Conservation (phyloP, 2,329 filamentous ascomycete genomes). For the Colletotrichum kahawae region DNA sequence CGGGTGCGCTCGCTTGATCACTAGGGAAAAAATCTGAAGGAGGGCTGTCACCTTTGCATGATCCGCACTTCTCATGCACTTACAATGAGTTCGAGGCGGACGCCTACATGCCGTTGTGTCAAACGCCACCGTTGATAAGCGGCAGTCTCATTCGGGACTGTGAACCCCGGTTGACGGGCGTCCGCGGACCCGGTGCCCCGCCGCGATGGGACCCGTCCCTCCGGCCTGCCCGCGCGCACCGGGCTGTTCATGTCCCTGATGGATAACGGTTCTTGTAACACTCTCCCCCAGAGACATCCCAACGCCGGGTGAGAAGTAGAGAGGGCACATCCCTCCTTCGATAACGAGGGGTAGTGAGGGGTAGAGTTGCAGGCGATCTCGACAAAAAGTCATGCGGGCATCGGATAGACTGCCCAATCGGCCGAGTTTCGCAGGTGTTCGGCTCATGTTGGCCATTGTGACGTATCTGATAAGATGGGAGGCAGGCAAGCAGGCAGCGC, state of each 20-base stretch:
- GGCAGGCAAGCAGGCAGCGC: neutral
- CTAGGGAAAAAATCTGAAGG: neutral
- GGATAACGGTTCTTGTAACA: neutral
- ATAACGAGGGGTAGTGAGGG: neutral
- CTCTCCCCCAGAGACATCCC: neutral
- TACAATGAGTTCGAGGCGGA: neutral
- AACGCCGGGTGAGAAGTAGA: too few relatives aligned
- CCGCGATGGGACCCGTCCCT: neutral
- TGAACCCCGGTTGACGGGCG: neutral
- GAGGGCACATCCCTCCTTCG: neutral
- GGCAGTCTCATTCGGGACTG: neutral
- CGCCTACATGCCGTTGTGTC: neutral
- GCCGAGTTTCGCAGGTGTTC: neutral
- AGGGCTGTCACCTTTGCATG: neutral
- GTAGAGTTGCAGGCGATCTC: neutral
- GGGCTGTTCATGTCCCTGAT: neutral
- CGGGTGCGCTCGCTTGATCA: neutral
- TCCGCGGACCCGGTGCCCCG: constrained; percentile 9
- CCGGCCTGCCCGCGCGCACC: neutral
- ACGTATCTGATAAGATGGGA: constrained; percentile 9
- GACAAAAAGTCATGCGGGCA: constrained; percentile 9
- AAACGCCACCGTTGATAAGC: neutral
- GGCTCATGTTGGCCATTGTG: neutral
- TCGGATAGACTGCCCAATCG: constrained; percentile 5
- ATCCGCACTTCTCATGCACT: too few relatives aligned